These are phyloP conservation scores for Aspergillus sclerotiicarbonarius DNA, from an alignment of 495 filamentous ascomycete species.

Conservation along the genomic window DNA sequence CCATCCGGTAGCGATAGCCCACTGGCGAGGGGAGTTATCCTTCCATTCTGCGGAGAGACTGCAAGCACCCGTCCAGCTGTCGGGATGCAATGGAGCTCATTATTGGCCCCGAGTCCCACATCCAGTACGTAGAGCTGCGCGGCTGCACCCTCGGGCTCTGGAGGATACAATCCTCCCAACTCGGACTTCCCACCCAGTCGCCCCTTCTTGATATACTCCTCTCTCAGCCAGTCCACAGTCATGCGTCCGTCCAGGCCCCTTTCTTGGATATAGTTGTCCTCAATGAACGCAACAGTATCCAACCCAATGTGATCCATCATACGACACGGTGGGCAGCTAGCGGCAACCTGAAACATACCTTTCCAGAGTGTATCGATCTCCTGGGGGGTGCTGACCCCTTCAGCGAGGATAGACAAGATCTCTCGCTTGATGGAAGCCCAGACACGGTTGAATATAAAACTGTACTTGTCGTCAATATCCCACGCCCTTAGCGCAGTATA, in stretches of 20 bases:
- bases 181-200: constrained; percentile 30
- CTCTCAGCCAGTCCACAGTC: constrained; percentile 34
- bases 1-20: constrained; percentile 47
- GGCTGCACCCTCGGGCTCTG: not conserved
- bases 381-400: constrained; percentile 45
- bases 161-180: constrained; percentile 36
- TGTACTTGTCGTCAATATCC: constrained; percentile 6
- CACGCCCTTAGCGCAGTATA: not conserved
- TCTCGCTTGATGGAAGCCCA: constrained; percentile 60
- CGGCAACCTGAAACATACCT: constrained; percentile 27
- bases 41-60: constrained; percentile 22
- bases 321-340: constrained; percentile 24
- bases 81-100: constrained; percentile 17
- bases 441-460: constrained; percentile 56
- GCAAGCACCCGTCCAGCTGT: constrained; percentile 25
- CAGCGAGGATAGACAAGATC: constrained; percentile 46
- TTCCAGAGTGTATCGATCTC: constrained; percentile 47
- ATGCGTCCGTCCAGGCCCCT: constrained; percentile 19
- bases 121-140: constrained; percentile 28
- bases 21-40: constrained; percentile 24
- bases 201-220: constrained; percentile 33
- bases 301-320: constrained; percentile 35
- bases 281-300: constrained; percentile 38
- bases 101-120: constrained; percentile 29
- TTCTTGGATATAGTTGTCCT: constrained; percentile 42